A percentile compares a stretch with the other conserved stretches of the same genome.
Evolutionary conservation across 2,329 filamentous ascomycete genomes (phyloP).

Genomic region (Basipetospora chlamydospora): DNA sequence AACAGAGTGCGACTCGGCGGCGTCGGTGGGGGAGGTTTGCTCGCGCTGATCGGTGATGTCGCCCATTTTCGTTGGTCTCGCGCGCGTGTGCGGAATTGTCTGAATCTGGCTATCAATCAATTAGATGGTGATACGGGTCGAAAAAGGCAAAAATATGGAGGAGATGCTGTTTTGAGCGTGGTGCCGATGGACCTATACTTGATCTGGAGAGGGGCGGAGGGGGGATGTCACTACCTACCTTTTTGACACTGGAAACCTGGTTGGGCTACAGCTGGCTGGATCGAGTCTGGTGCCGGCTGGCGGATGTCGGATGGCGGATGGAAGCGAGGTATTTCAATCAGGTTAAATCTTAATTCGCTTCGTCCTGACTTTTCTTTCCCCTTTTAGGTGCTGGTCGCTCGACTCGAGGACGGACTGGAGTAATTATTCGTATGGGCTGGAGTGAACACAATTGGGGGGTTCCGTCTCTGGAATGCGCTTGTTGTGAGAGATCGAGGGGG

Average conservation of each 20-base stretch:
- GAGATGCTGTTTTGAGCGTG: slow-evolving; percentile 52
- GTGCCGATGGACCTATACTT: slow-evolving; percentile 52
- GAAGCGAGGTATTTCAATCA: slow-evolving; percentile 24
- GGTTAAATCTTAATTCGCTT: slow-evolving; percentile 3
- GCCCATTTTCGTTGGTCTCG: slow-evolving; percentile 41
- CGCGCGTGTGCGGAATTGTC: too few relatives aligned
- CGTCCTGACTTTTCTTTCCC: slow-evolving; percentile 1
- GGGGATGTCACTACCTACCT: slow-evolving; percentile 26
- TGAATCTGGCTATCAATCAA: slow-evolving; percentile 8
- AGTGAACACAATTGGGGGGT: too few relatives aligned
- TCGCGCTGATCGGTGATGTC: slow-evolving; percentile 69
- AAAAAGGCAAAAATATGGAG: slow-evolving; percentile 42
- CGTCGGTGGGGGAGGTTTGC: slow-evolving; percentile 58
- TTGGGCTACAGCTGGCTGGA: slow-evolving; percentile 30
- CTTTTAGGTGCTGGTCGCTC: too few relatives aligned
- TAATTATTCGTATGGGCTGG: too few relatives aligned
- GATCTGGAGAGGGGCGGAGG: slow-evolving; percentile 43
- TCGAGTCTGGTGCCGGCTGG: slow-evolving; percentile 20
- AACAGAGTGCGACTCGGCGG: slow-evolving; percentile 56
- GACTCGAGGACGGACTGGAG: too few relatives aligned
- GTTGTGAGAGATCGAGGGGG: neutral
- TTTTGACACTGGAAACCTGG: slow-evolving; percentile 43
- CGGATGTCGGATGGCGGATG: slow-evolving; percentile 13
- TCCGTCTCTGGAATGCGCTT: slow-evolving; percentile 5
- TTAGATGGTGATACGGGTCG: slow-evolving; percentile 25